phyloP scores from a whole-genome alignment of 1,284 basidiomycete genomes.

The Malassezia psittaci region DNA sequence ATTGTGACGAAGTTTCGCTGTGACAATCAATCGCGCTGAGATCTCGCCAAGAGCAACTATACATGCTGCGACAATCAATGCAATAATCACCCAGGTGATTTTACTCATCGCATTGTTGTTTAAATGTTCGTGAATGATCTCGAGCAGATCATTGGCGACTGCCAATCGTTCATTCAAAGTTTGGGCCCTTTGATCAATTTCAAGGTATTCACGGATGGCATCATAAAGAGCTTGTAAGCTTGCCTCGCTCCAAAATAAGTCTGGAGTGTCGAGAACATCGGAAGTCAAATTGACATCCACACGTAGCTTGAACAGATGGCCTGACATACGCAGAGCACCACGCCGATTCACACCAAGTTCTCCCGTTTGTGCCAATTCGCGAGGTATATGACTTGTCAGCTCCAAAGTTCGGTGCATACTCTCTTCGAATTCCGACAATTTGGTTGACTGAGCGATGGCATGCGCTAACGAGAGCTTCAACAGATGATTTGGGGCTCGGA shows the following conservation, averaged over 20 bases:
- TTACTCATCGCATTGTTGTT: slow-evolving; percentile 71
- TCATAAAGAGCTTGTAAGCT: slow-evolving; percentile 79
- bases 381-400: slow-evolving; percentile 71
- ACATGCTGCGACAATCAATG: slow-evolving; percentile 78
- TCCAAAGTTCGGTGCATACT: slow-evolving; percentile 68
- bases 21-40: slow-evolving; percentile 59
- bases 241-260: slow-evolving; percentile 90
- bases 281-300: slow-evolving; percentile 83
- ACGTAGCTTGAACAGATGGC: slow-evolving; percentile 74
- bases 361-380: slow-evolving; percentile 70
- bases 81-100: slow-evolving; percentile 82
- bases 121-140: slow-evolving; percentile 80
- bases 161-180: slow-evolving; percentile 79
- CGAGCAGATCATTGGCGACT: slow-evolving; percentile 61
- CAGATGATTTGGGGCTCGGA: slow-evolving; percentile 58
- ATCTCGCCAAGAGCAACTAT: slow-evolving; percentile 79
- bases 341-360: slow-evolving; percentile 65
- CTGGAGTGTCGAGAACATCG: slow-evolving; percentile 83
- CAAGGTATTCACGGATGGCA: slow-evolving; percentile 87
- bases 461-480: slow-evolving; percentile 74
- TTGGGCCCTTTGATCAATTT: slow-evolving; percentile 72
- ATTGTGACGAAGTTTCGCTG: neutral
- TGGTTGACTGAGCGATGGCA: slow-evolving; percentile 85
- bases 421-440: slow-evolving; percentile 78
- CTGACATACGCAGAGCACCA: slow-evolving; percentile 77